Base-by-base conservation (phyloP, 805 yeast species). In the Candida gorgasii region DNA sequence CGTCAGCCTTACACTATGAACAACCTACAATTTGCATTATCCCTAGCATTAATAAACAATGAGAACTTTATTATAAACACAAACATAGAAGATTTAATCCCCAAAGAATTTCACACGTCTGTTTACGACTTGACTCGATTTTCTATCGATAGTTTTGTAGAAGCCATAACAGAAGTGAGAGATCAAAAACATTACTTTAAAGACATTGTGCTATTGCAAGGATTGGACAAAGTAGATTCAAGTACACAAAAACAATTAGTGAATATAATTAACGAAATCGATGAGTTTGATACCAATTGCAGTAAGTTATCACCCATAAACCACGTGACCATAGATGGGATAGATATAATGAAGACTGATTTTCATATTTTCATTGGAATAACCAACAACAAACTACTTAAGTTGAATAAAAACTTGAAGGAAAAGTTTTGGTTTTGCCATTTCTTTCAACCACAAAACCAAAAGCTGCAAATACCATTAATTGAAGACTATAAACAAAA, bases 371-470 rank as follows among this genome's bases (percentile, higher is more conserved):
- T 58, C 13, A 45, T 57, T 4, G 48, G 50, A 15, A 34, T 58
- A n/a, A 16, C 54, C 1, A 47, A 51, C 16, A 33, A 41, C 6
- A 38, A 46, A 4, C 31, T 34, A 2, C 35, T 36, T 7, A 48
- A 42, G 22, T 28, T 56, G 8, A 44, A 55, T 32, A 56, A 54
- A 37, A 51, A 44, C 30, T 45, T 61, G 8, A 60, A 52, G 40
- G 59, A 52, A 36, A 49, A 51, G 42, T 60, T 61, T 36, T 57
- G 63, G 61, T 57, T 61, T 36, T 53, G 59, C 12, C 57, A 51
- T 22, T 49, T 47, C 46, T 27, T 13, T 12, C 23, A 6, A 4
- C n/a, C 7, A 24, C 28, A 20, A 16, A 23, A 9, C 16, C 23
- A 24, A 16, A 9, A 5, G 4, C 14, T 5, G n/a, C 28, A 24